phyloP scores from a whole-genome alignment of 805 yeast genomes.

The Schwanniomyces pseudopolymorphus region DNA sequence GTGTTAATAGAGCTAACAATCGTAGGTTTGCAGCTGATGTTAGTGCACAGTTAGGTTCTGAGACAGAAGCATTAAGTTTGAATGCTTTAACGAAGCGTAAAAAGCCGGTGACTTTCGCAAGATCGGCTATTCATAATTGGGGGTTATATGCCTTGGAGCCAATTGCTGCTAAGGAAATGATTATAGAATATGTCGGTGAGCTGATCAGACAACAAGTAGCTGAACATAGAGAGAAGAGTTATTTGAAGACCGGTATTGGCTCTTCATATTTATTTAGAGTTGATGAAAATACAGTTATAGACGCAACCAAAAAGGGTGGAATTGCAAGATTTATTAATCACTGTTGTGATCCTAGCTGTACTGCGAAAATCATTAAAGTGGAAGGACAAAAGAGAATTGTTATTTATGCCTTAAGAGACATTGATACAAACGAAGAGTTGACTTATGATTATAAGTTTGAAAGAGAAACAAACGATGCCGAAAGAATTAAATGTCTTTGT shows the following conservation, averaged over 20 bases:
- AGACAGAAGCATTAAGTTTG: slow-evolving; percentile 75
- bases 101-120: slow-evolving; percentile 93
- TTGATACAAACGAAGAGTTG: slow-evolving; percentile 84
- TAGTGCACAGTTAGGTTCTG: slow-evolving; percentile 78
- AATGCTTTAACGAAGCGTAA: slow-evolving; percentile 87
- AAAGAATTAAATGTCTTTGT: slow-evolving; percentile 86
- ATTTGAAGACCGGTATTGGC: slow-evolving; percentile 88
- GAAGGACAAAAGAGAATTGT: slow-evolving; percentile 94
- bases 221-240: slow-evolving; percentile 84
- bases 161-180: slow-evolving; percentile 95
- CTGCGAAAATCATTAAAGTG: slow-evolving; percentile 93
- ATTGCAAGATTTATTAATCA: slow-evolving; percentile 96
- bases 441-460: slow-evolving; percentile 97
- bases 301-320: slow-evolving; percentile 96
- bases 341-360: slow-evolving; percentile 96
- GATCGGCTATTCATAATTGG: slow-evolving; percentile 98
- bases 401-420: slow-evolving; percentile 86
- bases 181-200: slow-evolving; percentile 97
- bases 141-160: slow-evolving; percentile 95
- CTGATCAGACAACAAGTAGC: slow-evolving; percentile 91
- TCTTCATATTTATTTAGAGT: slow-evolving; percentile 90
- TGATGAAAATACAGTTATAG: slow-evolving; percentile 92
- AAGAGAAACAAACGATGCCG: slow-evolving; percentile 83
- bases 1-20: slow-evolving; percentile 82
- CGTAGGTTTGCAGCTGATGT: slow-evolving; percentile 89